Base-by-base conservation (phyloP, 2,329 filamentous ascomycete species). In the Calonectria hawksworthii region DNA sequence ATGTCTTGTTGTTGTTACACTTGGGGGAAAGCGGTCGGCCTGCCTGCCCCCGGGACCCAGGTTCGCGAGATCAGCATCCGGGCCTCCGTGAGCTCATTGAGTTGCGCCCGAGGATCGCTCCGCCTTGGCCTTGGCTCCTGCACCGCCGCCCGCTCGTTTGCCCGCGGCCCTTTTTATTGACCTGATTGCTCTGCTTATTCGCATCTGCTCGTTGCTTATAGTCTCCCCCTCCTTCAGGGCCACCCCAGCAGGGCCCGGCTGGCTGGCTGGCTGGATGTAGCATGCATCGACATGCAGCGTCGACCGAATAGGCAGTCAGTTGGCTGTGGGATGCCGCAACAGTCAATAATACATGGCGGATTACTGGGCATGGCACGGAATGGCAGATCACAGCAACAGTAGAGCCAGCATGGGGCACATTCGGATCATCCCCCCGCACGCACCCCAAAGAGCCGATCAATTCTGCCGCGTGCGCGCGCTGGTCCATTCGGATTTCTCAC, bases 261-360 rank as follows among this genome's bases (percentile, higher is more conserved):
- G 44, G 44, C 44, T 47, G 44, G 34, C 34, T 30, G 28, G 56
- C 56, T 38, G 34, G 32, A 61, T 38, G 56, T 14, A 61, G 56
- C 56, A 63, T 63, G 56, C 61, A 47, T 64, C 38, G 61, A 47
- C 36, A 64, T 64, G 36, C 61, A 44, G 32, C 38, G 16, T 64
- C 16, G 36, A 44, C 61, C 36, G 38, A 64, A 64, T 47, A 64
- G 61, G 61, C 38, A 64, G 38, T 64, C 61, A 26, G 61, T 32
- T 64, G 61, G 61, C 61, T 47, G 61, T 64, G 38, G 61, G 38
- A 64, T 64, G 61, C 61, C 61, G 61, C 38, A 64, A 64, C 36
- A 36, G 61, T 64, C 23, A 28, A 11, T 44, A 64, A 47, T 47
- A 64, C 61, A 28, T 64, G 36, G 61, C 26, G 7, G 26, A 47